Evolutionary conservation across 1,284 basidiomycete genomes (phyloP).

Genomic region (Cryptococcus hybrid): DNA sequence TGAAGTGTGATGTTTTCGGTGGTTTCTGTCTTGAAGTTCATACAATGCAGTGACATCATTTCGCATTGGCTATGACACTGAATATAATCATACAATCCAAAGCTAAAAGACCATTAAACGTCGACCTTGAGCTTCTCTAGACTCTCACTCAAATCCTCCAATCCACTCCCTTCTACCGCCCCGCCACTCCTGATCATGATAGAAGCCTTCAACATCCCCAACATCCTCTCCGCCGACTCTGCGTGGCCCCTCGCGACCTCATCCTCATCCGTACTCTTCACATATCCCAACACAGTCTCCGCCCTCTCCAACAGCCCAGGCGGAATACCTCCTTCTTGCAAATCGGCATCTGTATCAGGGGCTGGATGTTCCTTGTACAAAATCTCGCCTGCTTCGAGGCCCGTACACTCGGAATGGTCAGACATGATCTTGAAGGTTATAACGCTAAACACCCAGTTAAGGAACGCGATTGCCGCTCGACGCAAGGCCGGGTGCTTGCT

Average conservation of each 20-base stretch:
- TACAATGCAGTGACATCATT: neutral
- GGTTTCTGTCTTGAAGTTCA: neutral
- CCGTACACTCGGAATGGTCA: neutral
- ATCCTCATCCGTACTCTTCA: conserved; percentile 71
- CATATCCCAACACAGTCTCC: conserved; percentile 66
- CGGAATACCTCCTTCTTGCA: conserved; percentile 32
- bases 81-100: neutral
- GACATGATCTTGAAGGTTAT: conserved; percentile 2
- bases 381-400: neutral
- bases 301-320: conserved; percentile 55
- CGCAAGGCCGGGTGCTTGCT: conserved; percentile 74
- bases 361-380: neutral
- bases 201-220: conserved; percentile 3
- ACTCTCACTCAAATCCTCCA: conserved; percentile 1
- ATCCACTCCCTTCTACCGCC: neutral
- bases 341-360: neutral
- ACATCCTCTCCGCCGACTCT: conserved; percentile 56
- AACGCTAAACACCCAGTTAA: conserved; percentile 56
- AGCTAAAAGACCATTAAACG: neutral
- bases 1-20: neutral
- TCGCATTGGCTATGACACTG: neutral
- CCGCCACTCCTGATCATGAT: neutral
- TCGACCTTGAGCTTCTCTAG: neutral
- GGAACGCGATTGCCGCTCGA: conserved; percentile 75
- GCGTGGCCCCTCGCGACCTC: conserved; percentile 73